Evolutionary conservation across 345 rosid genomes (phyloP).

Genomic region (Populus pruinosa): DNA sequence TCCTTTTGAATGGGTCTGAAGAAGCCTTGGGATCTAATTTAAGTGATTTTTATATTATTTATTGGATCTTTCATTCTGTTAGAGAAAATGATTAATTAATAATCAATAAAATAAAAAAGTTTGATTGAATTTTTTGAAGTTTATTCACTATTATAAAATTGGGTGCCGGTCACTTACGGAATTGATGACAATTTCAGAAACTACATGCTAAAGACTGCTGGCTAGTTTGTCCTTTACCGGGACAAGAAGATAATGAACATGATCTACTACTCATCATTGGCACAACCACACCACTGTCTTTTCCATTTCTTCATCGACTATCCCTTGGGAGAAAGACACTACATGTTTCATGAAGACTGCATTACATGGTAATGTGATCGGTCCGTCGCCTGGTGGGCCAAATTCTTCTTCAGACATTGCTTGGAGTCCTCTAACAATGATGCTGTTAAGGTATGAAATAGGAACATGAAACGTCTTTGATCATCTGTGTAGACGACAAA

Average conservation of each 20-base stretch:
- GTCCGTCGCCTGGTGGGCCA: slow-evolving; percentile 26
- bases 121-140: background rate
- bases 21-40: background rate
- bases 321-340: slow-evolving; percentile 13
- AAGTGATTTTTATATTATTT: background rate
- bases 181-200: background rate
- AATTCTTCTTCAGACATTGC: slow-evolving; percentile 34
- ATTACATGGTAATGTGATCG: slow-evolving; percentile 35
- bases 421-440: slow-evolving; percentile 21
- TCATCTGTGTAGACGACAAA: slow-evolving; percentile 32
- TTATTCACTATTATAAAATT: background rate
- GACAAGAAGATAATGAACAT: slow-evolving; percentile 6
- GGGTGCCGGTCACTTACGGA: background rate
- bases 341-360: slow-evolving; percentile 28
- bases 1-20: background rate
- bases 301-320: slow-evolving; percentile 12
- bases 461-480: slow-evolving; percentile 28
- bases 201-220: background rate
- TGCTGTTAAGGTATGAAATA: slow-evolving; percentile 14
- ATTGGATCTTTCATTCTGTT: background rate
- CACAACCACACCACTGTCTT: slow-evolving; percentile 8
- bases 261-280: background rate
- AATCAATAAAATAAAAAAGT: background rate
- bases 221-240: background rate
- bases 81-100: no score